Conservation (phyloP, 768 basidiomycete species). For the Tephrocybe sp. region DNA sequence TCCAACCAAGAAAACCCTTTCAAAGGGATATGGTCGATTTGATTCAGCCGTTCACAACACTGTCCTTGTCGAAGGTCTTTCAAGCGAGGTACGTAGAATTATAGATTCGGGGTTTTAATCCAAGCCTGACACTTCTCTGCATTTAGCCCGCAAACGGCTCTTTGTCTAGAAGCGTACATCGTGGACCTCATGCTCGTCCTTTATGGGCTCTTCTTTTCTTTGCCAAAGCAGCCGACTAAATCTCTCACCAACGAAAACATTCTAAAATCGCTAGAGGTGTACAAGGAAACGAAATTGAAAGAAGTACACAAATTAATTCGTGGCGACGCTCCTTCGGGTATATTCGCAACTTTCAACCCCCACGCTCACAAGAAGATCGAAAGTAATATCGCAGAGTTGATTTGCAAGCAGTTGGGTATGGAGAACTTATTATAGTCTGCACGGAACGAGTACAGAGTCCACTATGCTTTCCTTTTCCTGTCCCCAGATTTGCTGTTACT, state of each 20-base stretch:
- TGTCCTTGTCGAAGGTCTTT: neutral
- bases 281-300: neutral
- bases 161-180: slow-evolving; percentile 20
- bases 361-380: neutral
- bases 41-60: neutral
- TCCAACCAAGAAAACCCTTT: neutral
- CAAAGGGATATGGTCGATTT: neutral
- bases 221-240: neutral
- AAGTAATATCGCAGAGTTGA: neutral
- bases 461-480: too few species aligned
- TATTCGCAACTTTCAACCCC: neutral
- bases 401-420: neutral
- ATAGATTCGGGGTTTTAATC: neutral
- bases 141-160: slow-evolving; percentile 2
- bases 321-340: neutral
- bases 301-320: slow-evolving; percentile 2
- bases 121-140: neutral
- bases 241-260: slow-evolving; percentile 1
- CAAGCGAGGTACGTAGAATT: neutral
- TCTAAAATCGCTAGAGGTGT: neutral
- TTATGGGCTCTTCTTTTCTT: slow-evolving; percentile 14
- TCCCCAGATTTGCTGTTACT: too few species aligned
- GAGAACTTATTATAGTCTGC: too few species aligned
- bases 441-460: too few species aligned
- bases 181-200: slow-evolving; percentile 18